A percentile compares a stretch with the other conserved stretches of the same genome.
These are phyloP conservation scores for Trichoderma endophyticum DNA, from an alignment of 2,329 filamentous ascomycete species.

Conservation along the genomic window DNA sequence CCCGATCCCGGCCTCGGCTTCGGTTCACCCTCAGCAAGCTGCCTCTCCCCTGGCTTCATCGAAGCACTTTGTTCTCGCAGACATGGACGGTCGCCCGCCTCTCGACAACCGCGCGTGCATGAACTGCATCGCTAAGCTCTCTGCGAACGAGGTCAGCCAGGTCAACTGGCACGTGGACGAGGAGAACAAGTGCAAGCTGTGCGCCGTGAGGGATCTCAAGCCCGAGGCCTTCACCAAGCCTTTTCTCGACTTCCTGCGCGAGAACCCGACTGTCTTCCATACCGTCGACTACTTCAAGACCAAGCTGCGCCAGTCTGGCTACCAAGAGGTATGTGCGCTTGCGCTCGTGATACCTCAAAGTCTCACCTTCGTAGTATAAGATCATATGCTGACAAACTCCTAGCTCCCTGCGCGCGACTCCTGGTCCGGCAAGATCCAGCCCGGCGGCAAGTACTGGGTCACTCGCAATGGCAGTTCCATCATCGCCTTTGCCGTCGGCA, in stretches of 20 bases:
- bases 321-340: slow-evolving; percentile 57
- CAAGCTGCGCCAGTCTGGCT: slow-evolving; percentile 70
- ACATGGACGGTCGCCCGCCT: slow-evolving; percentile 37
- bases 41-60: slow-evolving; percentile 27
- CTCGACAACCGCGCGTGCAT: slow-evolving; percentile 38
- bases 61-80: slow-evolving; percentile 48
- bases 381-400: neutral
- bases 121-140: slow-evolving; percentile 37
- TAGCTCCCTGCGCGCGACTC: slow-evolving; percentile 73
- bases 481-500: slow-evolving; percentile 81
- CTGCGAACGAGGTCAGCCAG: slow-evolving; percentile 28
- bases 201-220: slow-evolving; percentile 36
- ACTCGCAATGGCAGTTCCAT: slow-evolving; percentile 82
- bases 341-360: neutral
- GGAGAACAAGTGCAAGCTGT: slow-evolving; percentile 34
- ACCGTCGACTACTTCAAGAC: slow-evolving; percentile 74
- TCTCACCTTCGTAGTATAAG: neutral
- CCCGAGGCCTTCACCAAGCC: slow-evolving; percentile 73
- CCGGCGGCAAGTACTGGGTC: slow-evolving; percentile 85
- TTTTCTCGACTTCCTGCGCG: slow-evolving; percentile 81
- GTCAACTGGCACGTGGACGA: slow-evolving; percentile 32
- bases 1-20: neutral
- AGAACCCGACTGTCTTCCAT: slow-evolving; percentile 93
- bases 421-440: slow-evolving; percentile 70
- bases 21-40: neutral